These are phyloP conservation scores for Gracilaria domingensis DNA, from an alignment of 23 red algal genomes.

Conservation along the genomic window DNA sequence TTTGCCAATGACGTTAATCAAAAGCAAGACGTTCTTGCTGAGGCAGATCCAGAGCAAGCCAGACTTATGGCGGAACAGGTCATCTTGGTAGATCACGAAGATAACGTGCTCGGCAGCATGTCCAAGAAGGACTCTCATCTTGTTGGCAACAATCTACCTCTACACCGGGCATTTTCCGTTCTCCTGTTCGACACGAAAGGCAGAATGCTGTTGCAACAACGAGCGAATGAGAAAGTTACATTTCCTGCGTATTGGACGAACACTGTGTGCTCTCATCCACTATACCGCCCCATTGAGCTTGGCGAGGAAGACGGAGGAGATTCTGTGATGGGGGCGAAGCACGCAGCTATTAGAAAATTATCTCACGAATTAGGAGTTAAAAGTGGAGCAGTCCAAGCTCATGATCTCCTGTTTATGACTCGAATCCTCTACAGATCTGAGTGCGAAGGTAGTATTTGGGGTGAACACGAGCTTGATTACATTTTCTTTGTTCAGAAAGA, in stretches of 20 bases:
- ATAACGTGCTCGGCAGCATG: constrained; percentile 58
- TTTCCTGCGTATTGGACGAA: constrained; percentile 96
- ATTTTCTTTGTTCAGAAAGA: constrained; percentile 79
- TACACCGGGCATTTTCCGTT: constrained; percentile 95
- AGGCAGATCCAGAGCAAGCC: constrained; percentile 74
- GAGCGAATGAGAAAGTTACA: constrained; percentile 89
- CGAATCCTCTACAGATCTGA: constrained; percentile 89
- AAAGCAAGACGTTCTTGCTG: constrained; percentile 25
- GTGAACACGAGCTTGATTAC: constrained; percentile 99
- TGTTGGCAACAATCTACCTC: constrained; percentile 55
- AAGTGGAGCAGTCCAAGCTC: background rate
- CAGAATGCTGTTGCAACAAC: constrained; percentile 88
- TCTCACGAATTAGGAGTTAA: constrained; percentile 92
- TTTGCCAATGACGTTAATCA: background rate
- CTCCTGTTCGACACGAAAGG: constrained; percentile 86
- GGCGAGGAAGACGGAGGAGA: constrained; percentile 26
- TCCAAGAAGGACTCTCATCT: constrained; percentile 87
- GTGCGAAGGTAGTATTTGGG: constrained; percentile 79
- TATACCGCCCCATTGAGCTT: constrained; percentile 72
- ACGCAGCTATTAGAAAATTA: constrained; percentile 92
- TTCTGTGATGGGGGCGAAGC: constrained; percentile 70
- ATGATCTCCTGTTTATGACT: constrained; percentile 88
- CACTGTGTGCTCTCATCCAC: constrained; percentile 95
- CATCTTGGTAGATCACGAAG: constrained; percentile 74
- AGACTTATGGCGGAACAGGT: constrained; percentile 84